Conservation (phyloP, 805 yeast species). For the Saturnispora besseyi region DNA sequence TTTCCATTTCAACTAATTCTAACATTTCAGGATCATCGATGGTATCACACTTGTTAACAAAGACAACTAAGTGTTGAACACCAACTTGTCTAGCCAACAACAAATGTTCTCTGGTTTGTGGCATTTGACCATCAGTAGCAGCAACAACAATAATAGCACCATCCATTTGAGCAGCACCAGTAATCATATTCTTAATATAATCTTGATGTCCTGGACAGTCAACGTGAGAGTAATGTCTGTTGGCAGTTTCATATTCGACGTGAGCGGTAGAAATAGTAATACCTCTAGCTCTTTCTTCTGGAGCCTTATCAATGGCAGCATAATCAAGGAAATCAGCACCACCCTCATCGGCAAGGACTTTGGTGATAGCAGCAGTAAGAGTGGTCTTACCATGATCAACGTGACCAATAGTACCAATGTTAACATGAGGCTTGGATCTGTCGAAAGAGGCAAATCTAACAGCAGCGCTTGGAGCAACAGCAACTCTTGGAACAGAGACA, state of each 20-base stretch:
- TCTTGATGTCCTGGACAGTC: constrained; percentile 99
- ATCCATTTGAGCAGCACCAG: constrained; percentile 99
- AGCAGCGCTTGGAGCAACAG: constrained; percentile 16
- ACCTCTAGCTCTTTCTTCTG: constrained; percentile 99
- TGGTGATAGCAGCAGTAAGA: constrained; percentile 96
- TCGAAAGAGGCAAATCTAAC: constrained; percentile 61
- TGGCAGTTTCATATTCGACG: constrained; percentile 91
- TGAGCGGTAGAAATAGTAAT: constrained; percentile 97
- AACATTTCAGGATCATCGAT: constrained; percentile 98
- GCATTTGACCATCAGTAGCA: constrained; percentile 99
- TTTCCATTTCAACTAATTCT: constrained; percentile 99
- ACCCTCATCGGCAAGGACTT: constrained; percentile 78
- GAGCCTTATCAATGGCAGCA: constrained; percentile 90
- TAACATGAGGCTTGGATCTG: constrained; percentile 94
- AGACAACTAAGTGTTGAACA: constrained; percentile 94
- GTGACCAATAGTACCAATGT: constrained; percentile 97
- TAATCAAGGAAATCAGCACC: constrained; percentile 94
- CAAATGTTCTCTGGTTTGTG: constrained; percentile 98
- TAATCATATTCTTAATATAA: constrained; percentile 97
- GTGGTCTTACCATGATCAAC: constrained; percentile 99
- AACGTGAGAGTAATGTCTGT: constrained; percentile 95
- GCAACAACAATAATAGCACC: constrained; percentile 99
- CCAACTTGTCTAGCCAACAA: constrained; percentile 99
- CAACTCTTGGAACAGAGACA: constrained; percentile 14
- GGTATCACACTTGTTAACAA: constrained; percentile 96